Percentiles rank a stretch among this genome's conserved stretches.
Conservation (phyloP, 2,329 filamentous ascomycete species). For the Scytalidium lignicola region DNA sequence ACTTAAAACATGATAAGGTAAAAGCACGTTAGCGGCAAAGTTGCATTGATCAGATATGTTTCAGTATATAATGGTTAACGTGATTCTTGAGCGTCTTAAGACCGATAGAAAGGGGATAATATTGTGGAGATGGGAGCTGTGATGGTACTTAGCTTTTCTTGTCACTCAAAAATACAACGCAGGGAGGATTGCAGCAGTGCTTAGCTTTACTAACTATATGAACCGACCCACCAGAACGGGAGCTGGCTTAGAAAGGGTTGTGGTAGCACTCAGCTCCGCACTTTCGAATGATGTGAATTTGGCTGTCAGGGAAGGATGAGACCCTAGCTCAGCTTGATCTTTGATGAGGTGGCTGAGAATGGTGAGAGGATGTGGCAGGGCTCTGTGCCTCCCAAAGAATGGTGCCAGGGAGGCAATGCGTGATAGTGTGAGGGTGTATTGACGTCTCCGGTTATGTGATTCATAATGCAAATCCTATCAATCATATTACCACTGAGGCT, state of each 20-base stretch:
- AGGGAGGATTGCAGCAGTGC: slow-evolving; percentile 2
- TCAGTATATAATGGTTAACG: slow-evolving; percentile 4
- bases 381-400: slow-evolving; percentile 3
- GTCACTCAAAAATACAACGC: too few relatives aligned
- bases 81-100: slow-evolving; percentile 2
- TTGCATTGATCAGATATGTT: slow-evolving; percentile 6
- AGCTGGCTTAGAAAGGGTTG: slow-evolving; percentile 2
- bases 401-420: slow-evolving; percentile 1
- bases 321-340: neutral
- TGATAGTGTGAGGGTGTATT: slow-evolving; percentile 2
- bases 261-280: slow-evolving; percentile 3
- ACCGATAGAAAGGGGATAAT: too few relatives aligned
- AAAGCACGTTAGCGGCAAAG: neutral
- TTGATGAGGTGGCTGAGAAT: neutral
- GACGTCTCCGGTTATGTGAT: neutral
- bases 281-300: slow-evolving; percentile 4
- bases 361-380: slow-evolving; percentile 1
- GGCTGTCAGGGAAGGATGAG: slow-evolving; percentile 3
- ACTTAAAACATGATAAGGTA: too few relatives aligned
- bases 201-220: slow-evolving; percentile 1
- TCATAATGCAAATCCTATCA: too few relatives aligned
- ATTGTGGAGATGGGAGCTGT: too few relatives aligned
- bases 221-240: slow-evolving; percentile 2
- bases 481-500: too few relatives aligned
- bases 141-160: too few relatives aligned